These are phyloP conservation scores for Botrytis cinerea DNA, from an alignment of 2,329 filamentous ascomycete genomes.

Conservation along the genomic window DNA sequence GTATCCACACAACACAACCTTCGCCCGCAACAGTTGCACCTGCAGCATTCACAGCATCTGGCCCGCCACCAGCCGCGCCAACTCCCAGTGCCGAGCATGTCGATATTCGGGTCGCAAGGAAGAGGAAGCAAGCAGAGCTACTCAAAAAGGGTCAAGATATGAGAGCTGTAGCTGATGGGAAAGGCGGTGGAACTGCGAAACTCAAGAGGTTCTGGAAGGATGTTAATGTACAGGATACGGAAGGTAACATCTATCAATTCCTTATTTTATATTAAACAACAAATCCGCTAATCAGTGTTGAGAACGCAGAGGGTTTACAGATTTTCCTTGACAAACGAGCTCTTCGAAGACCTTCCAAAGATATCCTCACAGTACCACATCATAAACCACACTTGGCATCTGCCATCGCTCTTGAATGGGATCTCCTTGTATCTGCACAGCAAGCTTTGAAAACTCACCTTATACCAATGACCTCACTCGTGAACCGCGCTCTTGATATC, in stretches of 20 bases:
- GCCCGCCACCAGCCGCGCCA: constrained; percentile 61
- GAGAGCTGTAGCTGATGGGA: constrained; percentile 44
- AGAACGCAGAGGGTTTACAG: constrained; percentile 44
- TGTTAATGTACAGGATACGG: constrained; percentile 67
- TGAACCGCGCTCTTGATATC: constrained; percentile 83
- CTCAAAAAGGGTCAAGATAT: constrained; percentile 55
- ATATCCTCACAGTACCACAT: constrained; percentile 69
- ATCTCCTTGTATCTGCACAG: constrained; percentile 75
- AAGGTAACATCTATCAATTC: constrained; percentile 51
- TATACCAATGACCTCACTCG: constrained; percentile 84
- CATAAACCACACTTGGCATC: constrained; percentile 80
- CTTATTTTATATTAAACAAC: background rate
- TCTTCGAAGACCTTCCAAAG: constrained; percentile 75
- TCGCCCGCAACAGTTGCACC: constrained; percentile 37
- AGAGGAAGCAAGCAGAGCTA: constrained; percentile 56
- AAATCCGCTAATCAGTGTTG: constrained; percentile 23
- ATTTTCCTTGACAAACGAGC: constrained; percentile 77
- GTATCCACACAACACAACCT: constrained; percentile 36
- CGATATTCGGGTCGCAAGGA: constrained; percentile 50
- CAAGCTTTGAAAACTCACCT: constrained; percentile 85
- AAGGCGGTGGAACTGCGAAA: constrained; percentile 46
- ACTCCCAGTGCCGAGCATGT: constrained; percentile 45
- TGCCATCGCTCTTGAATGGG: constrained; percentile 92
- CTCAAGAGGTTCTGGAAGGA: constrained; percentile 87
- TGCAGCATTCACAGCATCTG: constrained; percentile 54